Percentiles rank a stretch among this genome's conserved stretches.
Conservation (phyloP, 1,284 basidiomycete species). For the Ceratobasidium sp. region DNA sequence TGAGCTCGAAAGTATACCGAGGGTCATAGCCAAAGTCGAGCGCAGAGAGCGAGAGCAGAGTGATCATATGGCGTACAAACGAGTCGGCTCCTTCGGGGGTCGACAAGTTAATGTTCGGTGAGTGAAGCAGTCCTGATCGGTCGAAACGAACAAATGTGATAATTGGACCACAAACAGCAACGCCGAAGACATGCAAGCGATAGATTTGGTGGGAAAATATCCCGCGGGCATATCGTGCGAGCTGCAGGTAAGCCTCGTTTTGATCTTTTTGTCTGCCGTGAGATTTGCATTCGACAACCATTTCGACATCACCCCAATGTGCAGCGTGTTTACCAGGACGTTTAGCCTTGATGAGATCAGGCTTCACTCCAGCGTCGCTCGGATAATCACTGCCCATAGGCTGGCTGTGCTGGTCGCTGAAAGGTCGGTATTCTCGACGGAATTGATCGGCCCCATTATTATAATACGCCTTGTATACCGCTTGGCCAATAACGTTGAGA, state of each 20-base stretch:
- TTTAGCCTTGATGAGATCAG: constrained; percentile 4
- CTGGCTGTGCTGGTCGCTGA: neutral
- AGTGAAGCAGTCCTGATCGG: constrained; percentile 12
- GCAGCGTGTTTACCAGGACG: neutral
- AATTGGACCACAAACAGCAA: constrained; percentile 9
- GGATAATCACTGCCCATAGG: neutral
- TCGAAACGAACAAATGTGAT: constrained; percentile 20
- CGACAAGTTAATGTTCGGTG: constrained; percentile 4
- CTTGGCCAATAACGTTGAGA: constrained; percentile 3
- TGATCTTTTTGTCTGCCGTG: neutral
- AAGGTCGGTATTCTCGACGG: neutral
- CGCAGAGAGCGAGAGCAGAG: neutral
- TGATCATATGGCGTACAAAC: neutral
- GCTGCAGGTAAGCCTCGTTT: constrained; percentile 19
- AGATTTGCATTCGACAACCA: constrained; percentile 23
- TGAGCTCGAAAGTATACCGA: too few species aligned
- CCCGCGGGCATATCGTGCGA: constrained; percentile 13
- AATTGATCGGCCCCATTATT: neutral
- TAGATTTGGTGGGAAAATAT: neutral
- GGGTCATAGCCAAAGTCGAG: too few species aligned
- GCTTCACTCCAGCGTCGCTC: neutral
- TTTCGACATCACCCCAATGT: constrained; percentile 11
- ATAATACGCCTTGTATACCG: neutral
- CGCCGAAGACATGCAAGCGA: neutral
- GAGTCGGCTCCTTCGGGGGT: neutral